Percentiles rank a stretch among this genome's conserved stretches.
These are phyloP conservation scores for Penicillium maclennaniae DNA, from an alignment of 495 filamentous ascomycete genomes.

Conservation along the genomic window DNA sequence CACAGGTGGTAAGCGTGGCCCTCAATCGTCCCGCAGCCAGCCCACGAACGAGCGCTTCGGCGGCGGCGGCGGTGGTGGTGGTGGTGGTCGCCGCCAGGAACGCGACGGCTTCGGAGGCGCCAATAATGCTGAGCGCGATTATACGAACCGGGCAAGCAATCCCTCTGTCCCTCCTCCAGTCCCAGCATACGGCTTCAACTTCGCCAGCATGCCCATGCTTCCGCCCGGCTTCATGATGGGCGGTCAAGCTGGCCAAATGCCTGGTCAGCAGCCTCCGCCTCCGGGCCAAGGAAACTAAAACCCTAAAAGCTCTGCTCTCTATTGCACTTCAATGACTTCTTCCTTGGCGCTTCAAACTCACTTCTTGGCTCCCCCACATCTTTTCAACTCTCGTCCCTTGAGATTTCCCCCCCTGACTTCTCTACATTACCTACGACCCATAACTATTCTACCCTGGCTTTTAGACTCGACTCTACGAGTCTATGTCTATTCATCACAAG, in stretches of 20 bases:
- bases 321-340: too few relatives aligned
- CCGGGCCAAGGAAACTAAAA: constrained; percentile 41
- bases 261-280: constrained; percentile 41
- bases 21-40: constrained; percentile 61
- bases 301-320: neutral
- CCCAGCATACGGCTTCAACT: constrained; percentile 66
- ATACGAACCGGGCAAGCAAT: constrained; percentile 41
- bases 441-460: constrained; percentile 9
- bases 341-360: too few relatives aligned
- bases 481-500: constrained; percentile 14
- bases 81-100: constrained; percentile 38
- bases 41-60: constrained; percentile 26
- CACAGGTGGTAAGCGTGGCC: constrained; percentile 67
- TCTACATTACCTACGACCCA: too few relatives aligned
- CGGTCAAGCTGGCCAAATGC: constrained; percentile 32
- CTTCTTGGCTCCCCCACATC: too few relatives aligned
- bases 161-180: constrained; percentile 58
- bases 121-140: constrained; percentile 33
- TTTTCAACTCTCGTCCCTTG: neutral
- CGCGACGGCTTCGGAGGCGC: constrained; percentile 43
- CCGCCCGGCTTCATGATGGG: constrained; percentile 61
- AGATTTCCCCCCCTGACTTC: too few relatives aligned
- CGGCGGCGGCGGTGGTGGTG: constrained; percentile 37
- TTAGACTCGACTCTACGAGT: neutral
- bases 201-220: constrained; percentile 65